Evolutionary conservation across 495 filamentous ascomycete genomes (phyloP).

Genomic region (Delitschia confertaspora): DNA sequence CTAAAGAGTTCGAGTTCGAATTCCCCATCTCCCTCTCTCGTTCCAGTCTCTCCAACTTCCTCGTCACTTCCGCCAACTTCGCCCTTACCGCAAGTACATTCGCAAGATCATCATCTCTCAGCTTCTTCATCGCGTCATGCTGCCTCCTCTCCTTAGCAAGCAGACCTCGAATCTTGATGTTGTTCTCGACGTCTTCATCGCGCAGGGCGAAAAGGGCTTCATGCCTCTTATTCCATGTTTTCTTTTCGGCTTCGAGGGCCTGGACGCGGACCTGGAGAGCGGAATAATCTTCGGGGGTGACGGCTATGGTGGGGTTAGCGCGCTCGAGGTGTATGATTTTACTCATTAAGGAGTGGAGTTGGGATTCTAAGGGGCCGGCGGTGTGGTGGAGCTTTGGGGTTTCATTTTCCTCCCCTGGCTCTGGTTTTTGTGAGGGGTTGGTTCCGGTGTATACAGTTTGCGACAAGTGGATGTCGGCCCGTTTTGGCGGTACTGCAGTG

Average conservation of each 20-base stretch:
- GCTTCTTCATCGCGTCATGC: constrained; percentile 29
- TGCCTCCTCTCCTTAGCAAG: constrained; percentile 31
- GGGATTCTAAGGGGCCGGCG: constrained; percentile 25
- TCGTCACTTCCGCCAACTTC: constrained; percentile 29
- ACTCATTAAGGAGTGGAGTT: constrained; percentile 24
- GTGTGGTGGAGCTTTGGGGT: constrained; percentile 8
- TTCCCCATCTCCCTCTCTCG: too few species aligned
- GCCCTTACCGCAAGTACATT: constrained; percentile 28
- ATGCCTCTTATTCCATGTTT: constrained; percentile 25
- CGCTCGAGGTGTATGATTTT: constrained; percentile 27
- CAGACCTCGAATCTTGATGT: constrained; percentile 30
- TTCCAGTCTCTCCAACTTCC: constrained; percentile 21
- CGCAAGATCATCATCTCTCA: constrained; percentile 31
- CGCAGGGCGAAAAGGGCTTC: constrained; percentile 33
- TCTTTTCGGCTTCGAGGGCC: constrained; percentile 25
- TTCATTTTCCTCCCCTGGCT: background rate
- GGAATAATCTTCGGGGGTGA: constrained; percentile 28
- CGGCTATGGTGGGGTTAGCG: constrained; percentile 25
- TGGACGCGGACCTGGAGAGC: constrained; percentile 15
- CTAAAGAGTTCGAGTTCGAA: too few species aligned
- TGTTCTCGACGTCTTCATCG: constrained; percentile 33
- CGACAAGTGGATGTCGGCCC: background rate
- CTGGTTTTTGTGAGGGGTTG: background rate
- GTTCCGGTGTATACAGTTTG: too few species aligned
- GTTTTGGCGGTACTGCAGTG: constrained; percentile 14